These are phyloP conservation scores for Russula abietina DNA, from an alignment of 768 basidiomycete genomes.

Conservation along the genomic window DNA sequence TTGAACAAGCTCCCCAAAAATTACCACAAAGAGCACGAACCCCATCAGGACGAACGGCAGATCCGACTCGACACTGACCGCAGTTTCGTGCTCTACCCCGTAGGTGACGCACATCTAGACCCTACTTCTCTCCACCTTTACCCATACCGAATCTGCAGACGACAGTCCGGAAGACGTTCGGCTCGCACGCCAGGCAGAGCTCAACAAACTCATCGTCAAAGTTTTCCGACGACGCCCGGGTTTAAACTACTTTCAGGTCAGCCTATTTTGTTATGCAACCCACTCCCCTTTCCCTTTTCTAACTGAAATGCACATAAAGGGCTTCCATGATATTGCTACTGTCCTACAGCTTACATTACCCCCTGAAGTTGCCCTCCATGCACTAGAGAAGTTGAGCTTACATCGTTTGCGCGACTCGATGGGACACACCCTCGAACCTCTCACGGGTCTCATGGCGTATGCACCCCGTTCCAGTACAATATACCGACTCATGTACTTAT, in stretches of 20 bases:
- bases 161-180: constrained; percentile 33
- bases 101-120: constrained; percentile 39
- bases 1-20: no score
- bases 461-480: constrained; percentile 45
- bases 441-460: constrained; percentile 73
- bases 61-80: constrained; percentile 86
- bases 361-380: constrained; percentile 46
- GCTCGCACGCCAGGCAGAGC: constrained; percentile 54
- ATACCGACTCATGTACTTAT: constrained; percentile 38
- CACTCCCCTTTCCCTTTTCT: neutral
- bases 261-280: constrained; percentile 7
- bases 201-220: constrained; percentile 68
- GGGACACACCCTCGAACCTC: constrained; percentile 76
- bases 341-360: constrained; percentile 76
- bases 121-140: constrained; percentile 5
- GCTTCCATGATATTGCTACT: constrained; percentile 89
- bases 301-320: constrained; percentile 40
- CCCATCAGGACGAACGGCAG: constrained; percentile 79
- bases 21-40: constrained; percentile 1
- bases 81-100: constrained; percentile 89
- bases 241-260: constrained; percentile 79
- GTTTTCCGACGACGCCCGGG: constrained; percentile 67
- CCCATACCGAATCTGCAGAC: constrained; percentile 4
- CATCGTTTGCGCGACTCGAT: constrained; percentile 83
- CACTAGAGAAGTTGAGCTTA: constrained; percentile 68